phyloP scores from a whole-genome alignment of 202 grass and related monocot genomes.

The Hordeum pubiflorum region DNA sequence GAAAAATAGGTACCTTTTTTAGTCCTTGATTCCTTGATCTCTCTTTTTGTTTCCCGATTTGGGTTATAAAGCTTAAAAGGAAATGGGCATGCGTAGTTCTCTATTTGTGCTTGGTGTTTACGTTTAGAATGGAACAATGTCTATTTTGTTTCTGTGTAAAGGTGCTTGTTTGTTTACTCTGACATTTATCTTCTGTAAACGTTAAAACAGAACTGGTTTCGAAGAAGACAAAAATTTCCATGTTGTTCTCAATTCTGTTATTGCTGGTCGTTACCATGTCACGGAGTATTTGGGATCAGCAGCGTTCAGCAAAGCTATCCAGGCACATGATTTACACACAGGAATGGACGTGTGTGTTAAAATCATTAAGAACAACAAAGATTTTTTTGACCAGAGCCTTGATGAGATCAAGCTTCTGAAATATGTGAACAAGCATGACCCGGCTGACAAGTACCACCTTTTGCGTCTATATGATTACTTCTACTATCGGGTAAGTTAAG shows the following conservation, averaged over 20 bases:
- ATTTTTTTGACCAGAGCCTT: slow-evolving; percentile 99
- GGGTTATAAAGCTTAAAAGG: not conserved
- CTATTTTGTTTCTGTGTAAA: slow-evolving; percentile 2
- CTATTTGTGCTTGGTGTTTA: not conserved
- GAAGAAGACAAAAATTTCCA: slow-evolving; percentile 99
- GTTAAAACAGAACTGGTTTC: slow-evolving; percentile 88
- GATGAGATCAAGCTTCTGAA: slow-evolving; percentile 99
- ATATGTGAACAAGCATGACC: slow-evolving; percentile 98
- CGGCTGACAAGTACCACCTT: slow-evolving; percentile 88
- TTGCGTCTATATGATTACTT: slow-evolving; percentile 97
- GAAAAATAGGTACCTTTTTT: slow-evolving; percentile 70
- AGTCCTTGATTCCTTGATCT: slow-evolving; percentile 17
- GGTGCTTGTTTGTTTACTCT: slow-evolving; percentile 30
- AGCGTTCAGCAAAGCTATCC: slow-evolving; percentile 99
- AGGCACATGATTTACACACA: slow-evolving; percentile 95
- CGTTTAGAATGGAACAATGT: not conserved
- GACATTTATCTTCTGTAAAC: slow-evolving; percentile 23
- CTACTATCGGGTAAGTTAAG: slow-evolving; percentile 81
- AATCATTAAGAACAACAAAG: slow-evolving; percentile 99
- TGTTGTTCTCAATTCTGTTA: slow-evolving; percentile 91
- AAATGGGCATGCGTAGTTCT: not conserved
- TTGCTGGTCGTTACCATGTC: slow-evolving; percentile 96
- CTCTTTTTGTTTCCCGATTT: not conserved
- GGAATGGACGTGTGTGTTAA: slow-evolving; percentile 99
- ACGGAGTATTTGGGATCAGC: slow-evolving; percentile 96